Evolutionary conservation across 306 rosid genomes (phyloP).

Genomic region (Prunus dulcis): DNA sequence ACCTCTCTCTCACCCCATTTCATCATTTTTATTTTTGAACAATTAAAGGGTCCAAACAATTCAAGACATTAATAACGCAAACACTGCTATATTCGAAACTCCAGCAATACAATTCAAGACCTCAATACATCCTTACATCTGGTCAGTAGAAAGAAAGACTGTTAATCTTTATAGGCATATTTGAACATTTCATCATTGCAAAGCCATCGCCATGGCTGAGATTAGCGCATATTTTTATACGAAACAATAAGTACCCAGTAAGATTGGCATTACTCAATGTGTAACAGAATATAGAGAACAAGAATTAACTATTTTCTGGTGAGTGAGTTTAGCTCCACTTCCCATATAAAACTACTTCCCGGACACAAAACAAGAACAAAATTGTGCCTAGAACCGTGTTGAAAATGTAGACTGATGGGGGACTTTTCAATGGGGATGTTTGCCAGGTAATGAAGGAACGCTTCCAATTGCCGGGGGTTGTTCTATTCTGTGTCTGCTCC

Average conservation of each 20-base stretch:
- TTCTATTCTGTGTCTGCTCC: constrained; percentile 12
- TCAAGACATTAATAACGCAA: background rate
- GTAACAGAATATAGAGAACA: background rate
- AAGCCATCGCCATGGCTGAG: background rate
- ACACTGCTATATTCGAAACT: background rate
- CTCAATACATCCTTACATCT: background rate
- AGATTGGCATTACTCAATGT: background rate
- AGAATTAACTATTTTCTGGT: background rate
- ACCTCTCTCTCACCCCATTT: constrained; percentile 50
- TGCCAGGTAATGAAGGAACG: constrained; percentile 31
- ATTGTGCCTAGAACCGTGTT: constrained; percentile 19
- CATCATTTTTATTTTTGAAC: background rate
- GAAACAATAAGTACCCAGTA: background rate
- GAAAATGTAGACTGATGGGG: constrained; percentile 29
- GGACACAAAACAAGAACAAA: constrained; percentile 27
- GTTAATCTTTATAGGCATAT: background rate
- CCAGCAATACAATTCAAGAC: background rate
- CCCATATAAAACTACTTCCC: constrained; percentile 33
- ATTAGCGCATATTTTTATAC: too few relatives aligned
- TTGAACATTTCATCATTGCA: constrained; percentile 4
- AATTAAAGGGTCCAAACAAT: background rate
- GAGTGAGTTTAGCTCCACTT: constrained; percentile 13
- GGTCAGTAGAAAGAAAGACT: too few relatives aligned
- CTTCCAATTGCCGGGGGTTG: constrained; percentile 14
- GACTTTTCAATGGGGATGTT: constrained; percentile 21